A percentile compares a stretch with the other conserved stretches of the same genome.
phyloP scores from a whole-genome alignment of 129 eudicot species.

The Saussurea involucrata region DNA sequence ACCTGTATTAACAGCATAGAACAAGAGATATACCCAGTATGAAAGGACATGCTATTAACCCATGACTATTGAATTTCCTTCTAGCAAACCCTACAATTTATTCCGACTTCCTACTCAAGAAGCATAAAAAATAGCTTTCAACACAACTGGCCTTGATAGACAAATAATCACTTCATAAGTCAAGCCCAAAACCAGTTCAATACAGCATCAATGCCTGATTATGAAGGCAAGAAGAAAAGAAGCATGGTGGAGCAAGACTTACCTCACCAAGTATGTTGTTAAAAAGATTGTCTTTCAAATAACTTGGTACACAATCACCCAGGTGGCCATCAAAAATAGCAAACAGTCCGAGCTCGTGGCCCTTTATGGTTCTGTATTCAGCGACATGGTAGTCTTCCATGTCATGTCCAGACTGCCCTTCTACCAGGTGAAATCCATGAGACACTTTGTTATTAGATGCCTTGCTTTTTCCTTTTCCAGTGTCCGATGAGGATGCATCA shows the following conservation, averaged over 20 bases:
- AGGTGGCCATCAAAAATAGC: conserved; percentile 84
- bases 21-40: neutral
- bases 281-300: conserved; percentile 65
- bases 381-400: conserved; percentile 92
- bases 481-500: conserved; percentile 53
- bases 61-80: neutral
- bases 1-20: neutral
- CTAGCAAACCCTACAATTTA: neutral
- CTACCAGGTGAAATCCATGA: conserved; percentile 75
- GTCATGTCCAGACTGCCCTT: conserved; percentile 78
- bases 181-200: neutral
- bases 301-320: conserved; percentile 76
- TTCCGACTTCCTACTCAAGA: neutral
- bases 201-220: neutral
- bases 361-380: conserved; percentile 46
- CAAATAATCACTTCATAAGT: neutral
- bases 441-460: conserved; percentile 44
- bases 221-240: neutral
- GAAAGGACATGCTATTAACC: neutral
- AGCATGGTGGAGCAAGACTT: neutral
- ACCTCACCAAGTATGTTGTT: conserved; percentile 72
- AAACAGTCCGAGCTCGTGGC: conserved; percentile 72
- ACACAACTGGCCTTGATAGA: neutral
- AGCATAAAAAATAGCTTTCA: neutral
- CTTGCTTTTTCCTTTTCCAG: conserved; percentile 70